A percentile compares a stretch with the other conserved stretches of the same genome.
Evolutionary conservation across 1,139 yeast genomes (phyloP).

Genomic region (Maudiozyma humilis): DNA sequence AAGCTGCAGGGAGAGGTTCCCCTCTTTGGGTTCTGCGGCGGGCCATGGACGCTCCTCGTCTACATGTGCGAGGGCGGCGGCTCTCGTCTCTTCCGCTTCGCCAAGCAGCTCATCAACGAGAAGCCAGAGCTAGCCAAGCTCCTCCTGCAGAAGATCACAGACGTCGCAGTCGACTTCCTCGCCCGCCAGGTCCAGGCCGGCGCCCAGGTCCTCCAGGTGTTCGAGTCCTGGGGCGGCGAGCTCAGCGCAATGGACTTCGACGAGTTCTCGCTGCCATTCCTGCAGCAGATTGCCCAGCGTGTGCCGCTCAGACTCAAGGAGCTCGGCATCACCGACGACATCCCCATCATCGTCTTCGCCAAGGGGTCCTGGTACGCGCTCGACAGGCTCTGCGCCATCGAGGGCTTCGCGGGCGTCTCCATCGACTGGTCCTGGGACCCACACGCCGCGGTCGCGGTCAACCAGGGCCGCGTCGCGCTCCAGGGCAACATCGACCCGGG

Average conservation of each 20-base stretch:
- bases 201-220: constrained; percentile 93
- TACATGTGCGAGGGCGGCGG: constrained; percentile 99
- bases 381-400: constrained; percentile 68
- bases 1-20: constrained; percentile 89
- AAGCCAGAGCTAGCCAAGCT: constrained; percentile 65
- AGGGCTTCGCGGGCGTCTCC: constrained; percentile 76
- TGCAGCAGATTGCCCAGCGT: constrained; percentile 62
- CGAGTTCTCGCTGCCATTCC: constrained; percentile 82
- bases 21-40: constrained; percentile 89
- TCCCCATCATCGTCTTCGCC: constrained; percentile 87
- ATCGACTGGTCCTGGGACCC: constrained; percentile 91
- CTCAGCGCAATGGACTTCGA: constrained; percentile 81
- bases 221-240: constrained; percentile 98
- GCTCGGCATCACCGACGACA: constrained; percentile 58
- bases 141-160: constrained; percentile 71
- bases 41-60: constrained; percentile 94
- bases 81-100: constrained; percentile 80
- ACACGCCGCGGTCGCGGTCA: constrained; percentile 71
- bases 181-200: constrained; percentile 96
- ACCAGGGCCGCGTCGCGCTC: constrained; percentile 69
- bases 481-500: constrained; percentile 98
- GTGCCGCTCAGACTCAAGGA: constrained; percentile 65
- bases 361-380: constrained; percentile 98
- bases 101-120: constrained; percentile 84
- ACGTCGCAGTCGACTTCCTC: constrained; percentile 83